A percentile compares a stretch with the other conserved stretches of the same genome.
Conservation (phyloP, 441 rosid species). For the Adansonia rubrostipa region DNA sequence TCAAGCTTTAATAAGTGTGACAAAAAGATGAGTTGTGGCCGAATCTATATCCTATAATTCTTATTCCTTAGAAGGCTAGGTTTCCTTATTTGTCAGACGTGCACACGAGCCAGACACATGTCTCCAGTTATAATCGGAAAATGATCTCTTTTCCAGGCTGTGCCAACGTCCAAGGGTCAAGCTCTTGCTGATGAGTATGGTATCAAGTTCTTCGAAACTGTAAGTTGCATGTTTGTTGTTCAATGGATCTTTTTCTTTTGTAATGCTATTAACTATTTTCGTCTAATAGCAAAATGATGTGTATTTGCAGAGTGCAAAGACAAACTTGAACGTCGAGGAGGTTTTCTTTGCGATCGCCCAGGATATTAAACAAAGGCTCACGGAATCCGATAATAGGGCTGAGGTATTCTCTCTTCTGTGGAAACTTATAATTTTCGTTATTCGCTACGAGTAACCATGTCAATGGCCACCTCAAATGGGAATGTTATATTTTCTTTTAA, state of each 20-base stretch:
- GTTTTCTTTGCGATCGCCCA: slow-evolving; percentile 58
- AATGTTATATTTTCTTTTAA: background rate
- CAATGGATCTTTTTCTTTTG: background rate
- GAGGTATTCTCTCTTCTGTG: slow-evolving; percentile 36
- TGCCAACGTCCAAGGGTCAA: slow-evolving; percentile 53
- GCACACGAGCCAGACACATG: background rate
- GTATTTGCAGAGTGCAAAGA: slow-evolving; percentile 51
- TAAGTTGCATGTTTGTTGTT: slow-evolving; percentile 33
- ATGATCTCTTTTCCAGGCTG: slow-evolving; percentile 39
- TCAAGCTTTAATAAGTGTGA: slow-evolving; percentile 13
- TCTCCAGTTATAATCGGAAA: background rate
- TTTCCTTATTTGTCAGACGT: background rate
- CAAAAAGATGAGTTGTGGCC: background rate
- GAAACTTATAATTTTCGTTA: background rate
- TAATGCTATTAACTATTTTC: background rate
- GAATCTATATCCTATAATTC: slow-evolving; percentile 5
- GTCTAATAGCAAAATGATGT: slow-evolving; percentile 3
- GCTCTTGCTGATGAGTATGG: slow-evolving; percentile 62
- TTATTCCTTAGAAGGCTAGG: background rate
- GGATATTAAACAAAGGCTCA: slow-evolving; percentile 56
- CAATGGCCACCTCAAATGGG: background rate
- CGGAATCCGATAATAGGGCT: slow-evolving; percentile 50
- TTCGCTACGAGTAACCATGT: background rate
- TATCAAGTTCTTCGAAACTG: slow-evolving; percentile 60
- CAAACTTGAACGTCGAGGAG: slow-evolving; percentile 58